Base-by-base conservation (phyloP, 2,329 filamentous ascomycete genomes). In the Fusarium mexicanum region DNA sequence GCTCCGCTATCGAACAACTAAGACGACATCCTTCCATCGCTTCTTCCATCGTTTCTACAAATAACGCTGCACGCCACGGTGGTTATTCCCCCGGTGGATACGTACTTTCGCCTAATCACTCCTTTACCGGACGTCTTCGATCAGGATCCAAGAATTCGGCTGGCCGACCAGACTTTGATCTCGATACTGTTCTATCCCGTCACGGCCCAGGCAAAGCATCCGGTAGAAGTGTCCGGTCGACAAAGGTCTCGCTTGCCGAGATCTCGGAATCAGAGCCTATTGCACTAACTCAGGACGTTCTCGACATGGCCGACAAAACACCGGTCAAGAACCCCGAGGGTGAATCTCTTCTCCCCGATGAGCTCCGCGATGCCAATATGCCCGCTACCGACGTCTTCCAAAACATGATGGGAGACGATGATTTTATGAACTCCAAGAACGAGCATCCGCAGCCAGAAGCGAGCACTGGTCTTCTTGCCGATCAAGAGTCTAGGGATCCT, bases 81-180 rank as follows among this genome's bases (percentile, higher is more conserved):
- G 92, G 91, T 37, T 94, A 93, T 81, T 93, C 91, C 31, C 91
- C 92, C 4, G 89, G 85, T 43, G 91, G 87, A 26, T 93, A 89
- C 81, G 84, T 94, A 71, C 90, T 92, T 83, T 93, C 91, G 47
- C 91, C 92, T 2, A 88, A 85, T 48, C 87, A 90, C 41, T 93
- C 92, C 8, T 81, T 92, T 38, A 90, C 88, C 8, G 86, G 85
- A 72, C 85, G 87, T 33, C 83, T 88, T 46, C 86, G 88, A 61
- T 89, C 88, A n/a, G 86, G 84, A 35, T 91, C 89, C 68, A 87
- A 87, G 75, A 83, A 84, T 54, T 87, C 87, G 58, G 77, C 81
- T 31, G 79, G 78, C 31, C 76, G 84, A 63, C 79, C 84, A n/a
- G 84, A 85, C 47, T 70, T 84, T 64, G 84, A 87, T n/a, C 66